A percentile compares a stretch with the other conserved stretches of the same genome.
Evolutionary conservation across 2,329 filamentous ascomycete genomes (phyloP).

Genomic region (Calonectria henricotiae): DNA sequence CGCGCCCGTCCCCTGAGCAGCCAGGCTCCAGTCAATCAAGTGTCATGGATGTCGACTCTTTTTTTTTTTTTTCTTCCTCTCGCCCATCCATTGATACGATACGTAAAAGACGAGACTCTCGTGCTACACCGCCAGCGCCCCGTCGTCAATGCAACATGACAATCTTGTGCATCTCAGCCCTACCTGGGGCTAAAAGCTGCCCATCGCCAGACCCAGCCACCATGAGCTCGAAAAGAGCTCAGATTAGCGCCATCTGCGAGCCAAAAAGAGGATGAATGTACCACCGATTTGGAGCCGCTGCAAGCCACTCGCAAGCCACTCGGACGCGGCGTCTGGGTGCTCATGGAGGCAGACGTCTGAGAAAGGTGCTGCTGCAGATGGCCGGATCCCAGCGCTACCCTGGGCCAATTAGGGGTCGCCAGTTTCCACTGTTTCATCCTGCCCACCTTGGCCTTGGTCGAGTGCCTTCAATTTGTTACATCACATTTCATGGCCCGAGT

Average conservation of each 20-base stretch:
- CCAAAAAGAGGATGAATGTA: constrained; percentile 19
- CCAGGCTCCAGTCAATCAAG: constrained; percentile 9
- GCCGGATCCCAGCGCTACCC: background rate
- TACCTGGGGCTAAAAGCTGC: constrained; percentile 14
- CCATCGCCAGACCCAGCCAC: constrained; percentile 17
- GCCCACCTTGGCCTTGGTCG: constrained; percentile 14
- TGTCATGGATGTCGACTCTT: constrained; percentile 8
- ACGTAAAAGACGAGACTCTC: constrained; percentile 24
- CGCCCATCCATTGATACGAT: constrained; percentile 13
- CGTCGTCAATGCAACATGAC: constrained; percentile 29
- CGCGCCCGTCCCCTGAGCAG: constrained; percentile 25
- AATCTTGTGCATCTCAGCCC: constrained; percentile 25
- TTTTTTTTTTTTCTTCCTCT: background rate
- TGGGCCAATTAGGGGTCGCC: constrained; percentile 17
- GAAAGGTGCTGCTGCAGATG: background rate
- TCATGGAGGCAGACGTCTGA: constrained; percentile 6
- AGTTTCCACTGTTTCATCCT: constrained; percentile 36
- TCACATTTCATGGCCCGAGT: constrained; percentile 20
- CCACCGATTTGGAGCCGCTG: constrained; percentile 20
- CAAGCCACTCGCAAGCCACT: constrained; percentile 33
- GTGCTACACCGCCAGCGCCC: constrained; percentile 25
- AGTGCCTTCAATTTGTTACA: constrained; percentile 29
- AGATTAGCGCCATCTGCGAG: constrained; percentile 20
- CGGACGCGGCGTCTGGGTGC: background rate
- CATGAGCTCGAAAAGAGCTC: constrained; percentile 20